phyloP scores from a whole-genome alignment of 768 basidiomycete species.

The Boletus insuetus region DNA sequence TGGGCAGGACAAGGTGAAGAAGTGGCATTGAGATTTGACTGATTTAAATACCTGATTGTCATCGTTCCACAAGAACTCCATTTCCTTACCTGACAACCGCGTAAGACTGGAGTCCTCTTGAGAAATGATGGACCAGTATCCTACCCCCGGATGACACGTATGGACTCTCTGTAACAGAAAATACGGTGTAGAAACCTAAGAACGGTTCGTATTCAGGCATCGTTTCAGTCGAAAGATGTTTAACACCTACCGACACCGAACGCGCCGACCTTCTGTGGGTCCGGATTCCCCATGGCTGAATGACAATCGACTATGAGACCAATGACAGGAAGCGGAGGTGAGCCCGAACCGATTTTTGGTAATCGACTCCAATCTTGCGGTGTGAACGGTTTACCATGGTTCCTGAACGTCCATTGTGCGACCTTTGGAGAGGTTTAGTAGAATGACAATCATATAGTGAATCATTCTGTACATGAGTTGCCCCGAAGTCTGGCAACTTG shows the following conservation, averaged over 20 bases:
- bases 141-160: slow-evolving; percentile 1
- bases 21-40: too few species aligned
- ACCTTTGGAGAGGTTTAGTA: neutral
- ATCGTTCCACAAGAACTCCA: neutral
- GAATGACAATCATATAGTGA: neutral
- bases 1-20: neutral
- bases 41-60: neutral
- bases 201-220: neutral
- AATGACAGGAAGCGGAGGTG: neutral
- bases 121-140: neutral
- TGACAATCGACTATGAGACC: neutral
- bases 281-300: neutral
- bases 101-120: too few species aligned
- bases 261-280: neutral
- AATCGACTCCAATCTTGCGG: neutral
- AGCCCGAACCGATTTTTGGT: neutral
- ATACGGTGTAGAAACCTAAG: slow-evolving; percentile 68
- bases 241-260: slow-evolving; percentile 3
- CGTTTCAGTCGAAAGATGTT: too few species aligned
- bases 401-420: neutral
- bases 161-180: slow-evolving; percentile 55
- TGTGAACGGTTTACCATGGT: slow-evolving; percentile 21
- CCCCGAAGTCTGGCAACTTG: neutral
- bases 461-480: neutral
- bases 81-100: neutral